Evolutionary conservation across 164 flowering plant genomes (phyloP), one percentile per base, ranked within the genome.

Genomic region (Brasenia schreberi): DNA sequence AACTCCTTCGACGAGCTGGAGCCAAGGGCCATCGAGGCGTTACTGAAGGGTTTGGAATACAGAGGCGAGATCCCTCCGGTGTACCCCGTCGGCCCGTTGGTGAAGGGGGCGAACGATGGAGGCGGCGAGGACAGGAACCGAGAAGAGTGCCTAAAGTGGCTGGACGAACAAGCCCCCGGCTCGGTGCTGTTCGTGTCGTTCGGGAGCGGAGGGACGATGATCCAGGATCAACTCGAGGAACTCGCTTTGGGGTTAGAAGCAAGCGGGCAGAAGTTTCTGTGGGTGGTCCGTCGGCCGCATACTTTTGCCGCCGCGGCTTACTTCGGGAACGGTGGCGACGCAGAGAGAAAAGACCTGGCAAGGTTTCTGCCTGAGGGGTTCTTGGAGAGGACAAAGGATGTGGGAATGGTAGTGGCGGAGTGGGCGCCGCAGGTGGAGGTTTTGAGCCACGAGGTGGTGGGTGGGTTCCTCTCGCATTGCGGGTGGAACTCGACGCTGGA

Each of bases 401-500:
- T 18, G 33, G 85, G 83, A 4, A 43, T 80, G 18, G 77, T 82
- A 11, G 74, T 82, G 60, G 64, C 77, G 0, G 72, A 72, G 10
- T 82, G 85, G 85, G 85, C 81, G 0, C 83, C 85, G 4, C 85
- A 82, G 61, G 59, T 67, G 5, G 61, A 68, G 59, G 70, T 80
- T 27, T 75, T 82, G 7, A 33, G 63, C 68, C 85, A 82, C 53
- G 66, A 63, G 2, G 68, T 81, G 1, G 68, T 70, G 0, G 83
- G 83, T 2, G 85, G 83, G 58, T 82, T 82, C 70, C 56, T 82
- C 18, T 71, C 72, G 12, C 85, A 82, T 52, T 78, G 83, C 7
- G 83, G 85, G 6, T 81, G 85, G 83, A 80, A 80, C 43, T 81
- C 85, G 65, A 71, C 70, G 16, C 73, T 82, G 0, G 85, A 82